Evolutionary conservation across 2,329 filamentous ascomycete species (phyloP), one percentile per base, ranked within the genome.

Genomic region (Alternaria gansuensis): DNA sequence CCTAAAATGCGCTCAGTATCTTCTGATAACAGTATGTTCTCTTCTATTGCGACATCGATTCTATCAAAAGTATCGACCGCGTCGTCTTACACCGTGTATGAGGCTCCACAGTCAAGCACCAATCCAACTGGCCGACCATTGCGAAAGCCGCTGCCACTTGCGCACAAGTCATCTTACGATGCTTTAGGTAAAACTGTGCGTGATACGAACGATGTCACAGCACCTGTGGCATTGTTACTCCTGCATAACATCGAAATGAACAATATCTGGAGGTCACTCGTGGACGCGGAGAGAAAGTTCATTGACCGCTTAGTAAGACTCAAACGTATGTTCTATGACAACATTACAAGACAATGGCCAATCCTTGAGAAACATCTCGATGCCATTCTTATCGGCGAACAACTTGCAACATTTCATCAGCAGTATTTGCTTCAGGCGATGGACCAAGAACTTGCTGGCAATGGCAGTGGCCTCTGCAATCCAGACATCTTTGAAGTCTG

Each of bases 261-360:
- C 28, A 54, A 54, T 5, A 61, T 71, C 7, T 75, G 73, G 73
- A 36, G 40, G 8, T 61, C 60, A 2, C 54, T 75, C 6, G 37
- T 71, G 3, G 53, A 64, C 8, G 60, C 67, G 2, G 73, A 74
- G 44, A 62, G 62, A 23, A 67, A 61, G 5, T 73, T 68, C 43
- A 60, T 73, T 24, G 70, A 72, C 1, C 65, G 64, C 13, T 64
- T 75, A 59, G 59, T 49, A 2, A 69, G 61, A 26, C 65, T 76
- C 17, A 65, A 63, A 11, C 67, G 61, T 7, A 63, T 65, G 55
- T 75, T 76, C 53, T 70, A 73, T 51, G 61, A 71, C 24, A 66
- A 68, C 11, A 44, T 75, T 13, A 45, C 67, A 29, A 59, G 51
- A 11, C 59, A 72, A 55, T 76, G 72, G 72, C 73, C 74, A 7